A percentile compares a stretch with the other conserved stretches of the same genome.
Evolutionary conservation across 1,284 basidiomycete genomes (phyloP).

Genomic region (Austropuccinia psidii): DNA sequence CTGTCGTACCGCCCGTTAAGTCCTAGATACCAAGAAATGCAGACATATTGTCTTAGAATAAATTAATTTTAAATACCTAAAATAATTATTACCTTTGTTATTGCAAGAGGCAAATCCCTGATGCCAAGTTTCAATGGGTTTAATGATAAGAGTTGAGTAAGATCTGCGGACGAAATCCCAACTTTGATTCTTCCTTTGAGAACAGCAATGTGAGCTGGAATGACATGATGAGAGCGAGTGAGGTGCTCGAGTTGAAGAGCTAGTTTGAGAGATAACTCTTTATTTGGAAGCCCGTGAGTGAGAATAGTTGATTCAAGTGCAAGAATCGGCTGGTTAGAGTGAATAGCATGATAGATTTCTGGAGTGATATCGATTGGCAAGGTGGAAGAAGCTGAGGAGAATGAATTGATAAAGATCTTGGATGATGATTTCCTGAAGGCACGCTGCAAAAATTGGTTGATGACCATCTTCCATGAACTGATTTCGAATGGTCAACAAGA

Average conservation of each 20-base stretch:
- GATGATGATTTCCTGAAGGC: no score
- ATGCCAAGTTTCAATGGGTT: constrained; percentile 71
- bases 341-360: no score
- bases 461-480: no score
- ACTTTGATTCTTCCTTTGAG: constrained; percentile 76
- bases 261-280: constrained; percentile 57
- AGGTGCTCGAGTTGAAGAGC: constrained; percentile 61
- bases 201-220: constrained; percentile 86
- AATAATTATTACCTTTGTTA: constrained; percentile 46
- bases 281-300: constrained; percentile 60
- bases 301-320: constrained; percentile 70
- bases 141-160: constrained; percentile 61
- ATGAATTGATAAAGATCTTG: no score
- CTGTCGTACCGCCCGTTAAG: constrained; percentile 43
- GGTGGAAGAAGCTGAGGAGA: no score
- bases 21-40: no score
- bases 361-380: no score
- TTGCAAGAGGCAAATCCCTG: constrained; percentile 71
- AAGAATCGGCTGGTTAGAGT: constrained; percentile 51
- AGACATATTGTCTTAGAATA: background rate
- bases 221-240: constrained; percentile 65
- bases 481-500: no score
- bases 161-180: constrained; percentile 62
- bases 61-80: background rate
- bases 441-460: no score